These are phyloP conservation scores for Exobasidium rhododendri DNA, from an alignment of 1,284 basidiomycete genomes.

Conservation along the genomic window DNA sequence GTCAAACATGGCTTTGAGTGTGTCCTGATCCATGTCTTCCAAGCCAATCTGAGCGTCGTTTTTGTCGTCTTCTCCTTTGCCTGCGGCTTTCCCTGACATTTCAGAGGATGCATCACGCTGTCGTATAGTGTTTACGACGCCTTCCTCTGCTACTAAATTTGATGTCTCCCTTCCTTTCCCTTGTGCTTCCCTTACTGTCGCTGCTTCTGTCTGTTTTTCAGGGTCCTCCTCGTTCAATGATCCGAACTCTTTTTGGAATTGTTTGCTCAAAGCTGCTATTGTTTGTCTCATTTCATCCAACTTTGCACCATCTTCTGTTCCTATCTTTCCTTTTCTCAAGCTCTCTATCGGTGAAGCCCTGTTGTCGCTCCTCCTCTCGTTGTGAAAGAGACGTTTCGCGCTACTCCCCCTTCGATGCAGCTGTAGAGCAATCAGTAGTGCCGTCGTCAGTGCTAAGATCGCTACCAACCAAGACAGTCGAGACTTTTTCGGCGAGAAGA, in stretches of 20 bases:
- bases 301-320: background rate
- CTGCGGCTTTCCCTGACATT: background rate
- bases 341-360: no score
- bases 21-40: conserved; percentile 10
- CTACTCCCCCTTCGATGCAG: background rate
- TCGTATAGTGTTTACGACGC: background rate
- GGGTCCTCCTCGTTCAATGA: background rate
- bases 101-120: background rate
- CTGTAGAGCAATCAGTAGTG: background rate
- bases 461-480: background rate
- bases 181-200: background rate
- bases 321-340: background rate
- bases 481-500: background rate
- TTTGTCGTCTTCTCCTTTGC: background rate
- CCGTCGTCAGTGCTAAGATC: background rate
- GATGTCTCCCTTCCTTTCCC: no score
- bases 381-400: background rate
- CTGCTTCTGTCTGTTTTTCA: background rate
- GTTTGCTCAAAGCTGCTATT: background rate
- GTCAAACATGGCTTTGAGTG: conserved; percentile 13
- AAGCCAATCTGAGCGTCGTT: background rate
- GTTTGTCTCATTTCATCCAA: background rate
- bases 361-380: no score
- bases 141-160: background rate
- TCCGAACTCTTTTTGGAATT: background rate